Evolutionary conservation across 106 monocot species (phyloP).

Genomic region (Apostasia ramifera): DNA sequence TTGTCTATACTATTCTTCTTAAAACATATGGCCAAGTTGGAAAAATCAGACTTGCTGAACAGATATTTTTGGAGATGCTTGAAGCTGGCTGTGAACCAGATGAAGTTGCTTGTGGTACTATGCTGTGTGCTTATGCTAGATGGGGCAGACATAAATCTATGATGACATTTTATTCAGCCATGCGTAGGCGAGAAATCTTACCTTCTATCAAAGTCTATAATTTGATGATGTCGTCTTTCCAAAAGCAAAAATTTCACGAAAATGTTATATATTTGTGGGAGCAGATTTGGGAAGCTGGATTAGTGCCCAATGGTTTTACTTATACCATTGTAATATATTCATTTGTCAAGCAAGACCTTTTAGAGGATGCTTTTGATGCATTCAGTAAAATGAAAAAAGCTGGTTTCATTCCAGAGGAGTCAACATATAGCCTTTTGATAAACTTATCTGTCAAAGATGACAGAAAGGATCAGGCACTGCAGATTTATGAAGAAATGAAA

Average conservation of each 20-base stretch:
- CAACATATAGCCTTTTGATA: conserved; percentile 71
- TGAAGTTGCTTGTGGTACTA: conserved; percentile 91
- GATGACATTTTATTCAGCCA: conserved; percentile 78
- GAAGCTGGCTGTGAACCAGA: conserved; percentile 89
- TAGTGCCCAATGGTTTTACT: conserved; percentile 66
- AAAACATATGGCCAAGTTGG: conserved; percentile 88
- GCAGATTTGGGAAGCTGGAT: conserved; percentile 54
- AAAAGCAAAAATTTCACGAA: conserved; percentile 77
- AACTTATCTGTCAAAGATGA: conserved; percentile 41
- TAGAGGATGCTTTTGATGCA: conserved; percentile 64
- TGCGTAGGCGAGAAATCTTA: conserved; percentile 54
- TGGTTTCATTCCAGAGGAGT: conserved; percentile 67
- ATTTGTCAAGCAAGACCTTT: conserved; percentile 39
- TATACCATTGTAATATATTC: conserved; percentile 67
- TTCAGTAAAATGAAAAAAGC: conserved; percentile 58
- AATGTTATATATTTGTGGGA: conserved; percentile 72
- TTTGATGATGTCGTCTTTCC: conserved; percentile 94
- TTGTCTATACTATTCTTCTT: conserved; percentile 87
- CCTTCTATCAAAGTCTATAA: conserved; percentile 85
- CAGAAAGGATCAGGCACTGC: conserved; percentile 48
- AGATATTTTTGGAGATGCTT: conserved; percentile 95
- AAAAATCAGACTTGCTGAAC: conserved; percentile 86
- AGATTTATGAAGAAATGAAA: conserved; percentile 79
- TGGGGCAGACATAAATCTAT: conserved; percentile 87
- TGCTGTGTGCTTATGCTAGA: conserved; percentile 93